Base-by-base conservation (phyloP, 1,139 yeast genomes). In the Geotrichum armillariae region DNA sequence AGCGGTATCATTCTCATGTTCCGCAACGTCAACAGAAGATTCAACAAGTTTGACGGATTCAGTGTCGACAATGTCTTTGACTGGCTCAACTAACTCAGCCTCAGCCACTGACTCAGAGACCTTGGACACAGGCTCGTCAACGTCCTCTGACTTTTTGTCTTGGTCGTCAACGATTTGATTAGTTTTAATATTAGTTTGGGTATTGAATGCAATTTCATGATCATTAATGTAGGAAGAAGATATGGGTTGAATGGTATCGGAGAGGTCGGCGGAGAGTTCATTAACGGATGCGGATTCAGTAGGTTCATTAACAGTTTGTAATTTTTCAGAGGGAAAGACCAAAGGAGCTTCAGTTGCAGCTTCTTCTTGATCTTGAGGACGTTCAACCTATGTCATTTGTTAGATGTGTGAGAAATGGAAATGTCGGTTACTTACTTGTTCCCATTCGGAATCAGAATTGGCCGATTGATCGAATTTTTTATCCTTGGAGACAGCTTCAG, bases 361-460 rank as follows among this genome's bases (percentile, higher is more conserved):
- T 20, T 34, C 11, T 32, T 8, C 14, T 16, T 16, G 12, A 11
- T 4, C 9, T 17, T 34, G n/a, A 34, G 38, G 4, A 34, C 20
- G 9, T 34, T 16, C n/a, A 3, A 5, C 4, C 4, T 17, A 16
- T 14, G 20, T 16, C 7, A 7, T 25, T 4, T 6, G 17, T 11
- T 14, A 16, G 12, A 16, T n/a, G n/a, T n/a, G n/a, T n/a, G n/a
- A n/a, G n/a, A n/a, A n/a, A n/a, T n/a, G n/a, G n/a, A n/a, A n/a
- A n/a, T n/a, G n/a, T n/a, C n/a, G n/a, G n/a, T n/a, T n/a, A 34
- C 17, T 21, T 21, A 37, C 40, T 14, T 37, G 25, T 20, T 37
- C 40, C 40, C 40, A 37, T 12, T 37, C 40, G 6, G 40, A 37
- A 37, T 37, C 40, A 9, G 25, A 18, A 22, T n/a, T n/a, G n/a